phyloP scores from a whole-genome alignment of 129 eudicot genomes.

The Flaveria brownii region DNA sequence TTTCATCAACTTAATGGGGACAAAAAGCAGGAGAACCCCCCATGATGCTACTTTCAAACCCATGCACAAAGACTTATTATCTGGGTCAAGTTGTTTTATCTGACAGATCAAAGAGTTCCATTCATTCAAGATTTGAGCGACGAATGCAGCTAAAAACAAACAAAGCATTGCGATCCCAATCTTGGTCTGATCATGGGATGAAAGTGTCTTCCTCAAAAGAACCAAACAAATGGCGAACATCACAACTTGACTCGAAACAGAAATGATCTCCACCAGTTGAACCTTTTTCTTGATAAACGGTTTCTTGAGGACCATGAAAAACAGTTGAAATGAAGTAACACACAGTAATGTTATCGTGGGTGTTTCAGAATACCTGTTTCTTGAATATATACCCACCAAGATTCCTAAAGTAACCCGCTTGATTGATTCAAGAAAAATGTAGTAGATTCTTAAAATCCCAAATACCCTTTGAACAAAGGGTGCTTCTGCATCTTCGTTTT shows the following conservation, averaged over 20 bases:
- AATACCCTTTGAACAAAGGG: conserved; percentile 81
- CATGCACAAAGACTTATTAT: conserved; percentile 39
- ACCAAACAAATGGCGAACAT: conserved; percentile 58
- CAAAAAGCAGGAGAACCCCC: conserved; percentile 61
- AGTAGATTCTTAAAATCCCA: conserved; percentile 86
- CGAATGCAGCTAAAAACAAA: conserved; percentile 53
- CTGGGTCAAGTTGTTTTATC: conserved; percentile 61
- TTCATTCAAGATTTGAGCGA: conserved; percentile 62
- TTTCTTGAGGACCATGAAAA: conserved; percentile 89
- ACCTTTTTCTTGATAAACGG: conserved; percentile 89
- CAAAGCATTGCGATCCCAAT: conserved; percentile 63
- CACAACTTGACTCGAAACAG: conserved; percentile 66
- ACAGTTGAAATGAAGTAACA: conserved; percentile 78
- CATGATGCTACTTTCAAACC: conserved; percentile 64
- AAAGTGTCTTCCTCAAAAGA: conserved; percentile 46
- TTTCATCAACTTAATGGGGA: conserved; percentile 52
- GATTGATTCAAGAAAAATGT: conserved; percentile 66
- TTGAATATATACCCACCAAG: conserved; percentile 60
- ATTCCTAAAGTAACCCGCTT: conserved; percentile 73
- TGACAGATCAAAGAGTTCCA: conserved; percentile 78
- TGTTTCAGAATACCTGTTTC: conserved; percentile 47
- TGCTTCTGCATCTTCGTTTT: conserved; percentile 97
- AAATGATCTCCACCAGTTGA: conserved; percentile 80
- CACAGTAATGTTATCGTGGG: conserved; percentile 61
- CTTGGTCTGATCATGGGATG: conserved; percentile 42